A percentile compares a stretch with the other conserved stretches of the same genome.
Conservation (phyloP, 305 asterid genomes). For the Monarda citriodora region DNA sequence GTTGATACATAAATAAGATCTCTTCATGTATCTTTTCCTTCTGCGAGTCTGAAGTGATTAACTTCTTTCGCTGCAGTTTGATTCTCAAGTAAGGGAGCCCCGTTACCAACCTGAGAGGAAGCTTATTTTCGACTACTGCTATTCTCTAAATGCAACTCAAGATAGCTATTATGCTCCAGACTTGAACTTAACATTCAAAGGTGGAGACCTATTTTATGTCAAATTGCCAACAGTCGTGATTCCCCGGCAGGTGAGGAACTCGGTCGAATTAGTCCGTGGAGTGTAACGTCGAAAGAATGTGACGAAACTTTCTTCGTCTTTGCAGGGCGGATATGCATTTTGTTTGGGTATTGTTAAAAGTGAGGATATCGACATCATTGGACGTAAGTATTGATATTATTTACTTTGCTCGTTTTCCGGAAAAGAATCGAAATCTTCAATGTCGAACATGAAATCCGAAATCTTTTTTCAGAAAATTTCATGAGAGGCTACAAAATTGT, state of each 20-base stretch:
- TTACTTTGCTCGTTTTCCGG: background rate
- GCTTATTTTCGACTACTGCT: constrained; percentile 80
- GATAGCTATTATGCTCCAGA: constrained; percentile 35
- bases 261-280: constrained; percentile 1
- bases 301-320: constrained; percentile 12
- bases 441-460: too few species aligned
- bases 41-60: background rate
- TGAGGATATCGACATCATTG: constrained; percentile 77
- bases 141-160: constrained; percentile 63
- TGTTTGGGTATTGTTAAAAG: constrained; percentile 87
- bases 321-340: constrained; percentile 57
- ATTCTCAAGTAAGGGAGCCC: constrained; percentile 52
- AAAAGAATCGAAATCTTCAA: too few species aligned
- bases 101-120: constrained; percentile 40
- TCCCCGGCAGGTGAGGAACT: constrained; percentile 42
- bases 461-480: constrained; percentile 67
- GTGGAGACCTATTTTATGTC: constrained; percentile 57
- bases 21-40: background rate
- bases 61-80: constrained; percentile 50
- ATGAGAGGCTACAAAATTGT: constrained; percentile 85
- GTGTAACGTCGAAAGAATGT: constrained; percentile 8
- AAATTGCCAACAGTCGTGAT: constrained; percentile 44
- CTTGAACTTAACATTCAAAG: constrained; percentile 78
- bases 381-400: constrained; percentile 70
- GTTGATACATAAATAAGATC: constrained; percentile 20